Evolutionary conservation across 768 basidiomycete genomes (phyloP).

Genomic region (Coprinellus micaceus): DNA sequence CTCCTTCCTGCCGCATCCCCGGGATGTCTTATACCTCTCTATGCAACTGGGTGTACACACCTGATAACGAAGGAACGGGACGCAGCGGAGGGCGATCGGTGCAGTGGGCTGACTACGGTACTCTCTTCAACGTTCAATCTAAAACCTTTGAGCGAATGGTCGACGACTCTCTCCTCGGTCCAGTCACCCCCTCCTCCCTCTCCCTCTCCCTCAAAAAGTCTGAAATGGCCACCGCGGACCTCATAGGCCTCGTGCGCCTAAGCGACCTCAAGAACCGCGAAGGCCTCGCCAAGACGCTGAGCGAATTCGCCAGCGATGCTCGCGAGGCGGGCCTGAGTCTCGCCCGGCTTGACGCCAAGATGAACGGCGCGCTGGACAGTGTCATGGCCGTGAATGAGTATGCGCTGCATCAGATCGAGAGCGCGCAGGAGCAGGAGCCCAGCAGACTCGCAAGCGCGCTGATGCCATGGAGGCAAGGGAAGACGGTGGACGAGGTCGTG

Average conservation of each 20-base stretch:
- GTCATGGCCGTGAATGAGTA: constrained; percentile 74
- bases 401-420: constrained; percentile 56
- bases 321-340: constrained; percentile 56
- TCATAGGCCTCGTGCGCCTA: constrained; percentile 56
- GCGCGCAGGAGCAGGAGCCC: constrained; percentile 33
- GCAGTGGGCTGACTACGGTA: constrained; percentile 57
- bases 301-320: constrained; percentile 57
- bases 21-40: constrained; percentile 46
- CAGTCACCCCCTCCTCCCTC: constrained; percentile 30
- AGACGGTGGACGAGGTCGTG: constrained; percentile 41
- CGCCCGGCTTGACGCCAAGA: constrained; percentile 59
- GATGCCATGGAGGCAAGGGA: constrained; percentile 35
- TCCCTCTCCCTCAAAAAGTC: constrained; percentile 71
- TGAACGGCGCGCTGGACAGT: constrained; percentile 74
- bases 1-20: constrained; percentile 62
- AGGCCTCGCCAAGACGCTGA: constrained; percentile 48
- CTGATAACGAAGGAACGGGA: constrained; percentile 3
- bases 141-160: constrained; percentile 60
- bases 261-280: constrained; percentile 64
- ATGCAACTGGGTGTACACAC: constrained; percentile 28
- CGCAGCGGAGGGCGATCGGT: constrained; percentile 25
- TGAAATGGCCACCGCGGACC: constrained; percentile 71
- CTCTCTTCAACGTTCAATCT: constrained; percentile 56
- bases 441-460: constrained; percentile 25
- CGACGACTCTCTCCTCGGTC: constrained; percentile 47